Percentiles rank a stretch among this genome's conserved stretches.
Evolutionary conservation across 75 land plant species (phyloP).

Genomic region (Chamaecyparis obtusa): DNA sequence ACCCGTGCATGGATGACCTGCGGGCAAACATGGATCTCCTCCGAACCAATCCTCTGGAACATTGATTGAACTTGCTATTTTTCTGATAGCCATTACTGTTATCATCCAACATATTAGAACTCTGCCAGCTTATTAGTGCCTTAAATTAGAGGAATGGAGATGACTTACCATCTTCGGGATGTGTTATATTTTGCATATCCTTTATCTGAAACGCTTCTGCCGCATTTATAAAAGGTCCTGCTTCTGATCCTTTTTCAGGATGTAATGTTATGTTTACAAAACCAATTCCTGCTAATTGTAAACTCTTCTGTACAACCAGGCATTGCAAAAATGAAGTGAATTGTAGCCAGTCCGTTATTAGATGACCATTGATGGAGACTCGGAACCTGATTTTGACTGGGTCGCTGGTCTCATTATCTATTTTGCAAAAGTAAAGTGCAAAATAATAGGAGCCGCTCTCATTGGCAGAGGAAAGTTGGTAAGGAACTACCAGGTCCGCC

Average conservation of each 20-base stretch:
- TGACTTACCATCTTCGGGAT: neutral
- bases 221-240: neutral
- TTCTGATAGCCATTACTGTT: neutral
- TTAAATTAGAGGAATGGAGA: neutral
- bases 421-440: too few relatives aligned
- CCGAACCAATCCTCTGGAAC: neutral
- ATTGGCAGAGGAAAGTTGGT: too few relatives aligned
- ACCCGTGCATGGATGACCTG: neutral
- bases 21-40: neutral
- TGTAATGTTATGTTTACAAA: too few relatives aligned
- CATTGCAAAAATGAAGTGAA: too few relatives aligned
- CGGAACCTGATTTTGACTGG: too few relatives aligned
- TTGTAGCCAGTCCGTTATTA: too few relatives aligned
- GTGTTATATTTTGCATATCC: neutral
- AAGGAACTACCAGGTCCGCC: too few relatives aligned
- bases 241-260: neutral
- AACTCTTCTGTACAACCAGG: too few relatives aligned
- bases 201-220: neutral
- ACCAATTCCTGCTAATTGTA: too few relatives aligned
- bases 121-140: neutral
- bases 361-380: too few relatives aligned
- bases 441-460: too few relatives aligned
- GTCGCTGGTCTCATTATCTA: too few relatives aligned
- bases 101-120: neutral
- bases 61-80: neutral